Evolutionary conservation across 2,329 filamentous ascomycete genomes (phyloP), one percentile per base, ranked within the genome.

Genomic region (Catunica adiposa): DNA sequence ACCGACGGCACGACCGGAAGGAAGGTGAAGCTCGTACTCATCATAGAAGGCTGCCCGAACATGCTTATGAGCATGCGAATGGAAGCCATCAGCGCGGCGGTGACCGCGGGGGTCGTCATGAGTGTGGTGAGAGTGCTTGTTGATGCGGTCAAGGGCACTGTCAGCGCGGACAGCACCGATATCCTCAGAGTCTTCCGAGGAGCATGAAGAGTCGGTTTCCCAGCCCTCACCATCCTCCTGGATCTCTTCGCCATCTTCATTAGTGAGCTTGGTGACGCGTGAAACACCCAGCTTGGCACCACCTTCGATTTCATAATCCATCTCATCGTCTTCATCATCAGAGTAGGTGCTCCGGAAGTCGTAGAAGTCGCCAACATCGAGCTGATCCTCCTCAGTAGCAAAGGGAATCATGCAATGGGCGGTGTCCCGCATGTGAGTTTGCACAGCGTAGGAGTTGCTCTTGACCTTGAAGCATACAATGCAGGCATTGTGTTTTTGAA

Each of bases 381-480:
- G 77, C 71, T 96, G 88, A 65, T 97, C 89, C 37, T 85, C 83
- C 65, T 96, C 87, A 0, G 82, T 84, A 53, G 83, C 82, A 67
- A 90, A 98, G 0, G 88, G 89, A 62, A 98, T 94, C 78, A 89
- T 95, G 76, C 90, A 97, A 69, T 98, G 92, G 0, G 88, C 85
- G 66, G 89, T 90, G 67, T 98, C 92, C 47, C 88, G 83, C 92
- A 98, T 98, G 67, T 98, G 92, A 0, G 89, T 96, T 66, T 96
- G 89, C 25, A 89, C 80, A 17, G 86, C 90, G 57, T 83, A 81
- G 0, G 84, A 75, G 11, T 83, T 89, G 60, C 83, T 79, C 65
- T 92, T 86, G 46, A 83, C 69, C 68, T 92, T 94, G 65, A 86
- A 83, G 66, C 92, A 98, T 65, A 83, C 89, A 50, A 98, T 69